Evolutionary conservation across 441 rosid genomes (phyloP).

Genomic region (Erodium moschatum): DNA sequence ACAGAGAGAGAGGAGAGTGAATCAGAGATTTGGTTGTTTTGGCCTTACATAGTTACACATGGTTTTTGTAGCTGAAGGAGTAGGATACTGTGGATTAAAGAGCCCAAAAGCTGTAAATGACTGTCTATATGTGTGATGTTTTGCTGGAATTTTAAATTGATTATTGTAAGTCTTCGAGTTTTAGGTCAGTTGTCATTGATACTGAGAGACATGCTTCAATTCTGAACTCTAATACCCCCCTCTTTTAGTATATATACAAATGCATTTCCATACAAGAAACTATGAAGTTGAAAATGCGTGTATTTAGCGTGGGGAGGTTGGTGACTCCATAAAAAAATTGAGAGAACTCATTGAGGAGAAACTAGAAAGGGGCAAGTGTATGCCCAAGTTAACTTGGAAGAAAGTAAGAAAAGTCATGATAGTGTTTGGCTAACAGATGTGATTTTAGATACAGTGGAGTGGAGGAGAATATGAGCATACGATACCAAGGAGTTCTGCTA

Average conservation of each 20-base stretch:
- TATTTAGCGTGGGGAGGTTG: not conserved
- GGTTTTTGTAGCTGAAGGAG: not conserved
- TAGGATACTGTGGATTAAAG: not conserved
- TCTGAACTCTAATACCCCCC: not conserved
- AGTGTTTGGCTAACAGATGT: not conserved
- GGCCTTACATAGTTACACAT: not conserved
- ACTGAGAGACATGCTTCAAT: not conserved
- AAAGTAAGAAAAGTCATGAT: not conserved
- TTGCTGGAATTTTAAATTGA: not conserved
- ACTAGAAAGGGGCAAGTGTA: not conserved
- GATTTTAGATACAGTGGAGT: not conserved
- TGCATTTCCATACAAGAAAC: not conserved
- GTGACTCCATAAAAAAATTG: not conserved
- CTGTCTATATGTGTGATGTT: not conserved
- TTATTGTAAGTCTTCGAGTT: not conserved
- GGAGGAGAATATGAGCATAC: not conserved
- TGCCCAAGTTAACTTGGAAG: not conserved
- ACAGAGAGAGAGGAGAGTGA: not conserved
- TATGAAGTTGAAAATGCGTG: not conserved
- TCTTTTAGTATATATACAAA: not conserved
- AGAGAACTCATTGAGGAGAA: not conserved
- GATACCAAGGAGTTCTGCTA: not conserved
- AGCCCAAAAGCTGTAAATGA: not conserved
- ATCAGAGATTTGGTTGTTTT: not conserved
- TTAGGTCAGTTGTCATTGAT: not conserved